Percentiles rank a stretch among this genome's conserved stretches.
Conservation (phyloP, 768 basidiomycete species). For the Tephrocybe sp. region DNA sequence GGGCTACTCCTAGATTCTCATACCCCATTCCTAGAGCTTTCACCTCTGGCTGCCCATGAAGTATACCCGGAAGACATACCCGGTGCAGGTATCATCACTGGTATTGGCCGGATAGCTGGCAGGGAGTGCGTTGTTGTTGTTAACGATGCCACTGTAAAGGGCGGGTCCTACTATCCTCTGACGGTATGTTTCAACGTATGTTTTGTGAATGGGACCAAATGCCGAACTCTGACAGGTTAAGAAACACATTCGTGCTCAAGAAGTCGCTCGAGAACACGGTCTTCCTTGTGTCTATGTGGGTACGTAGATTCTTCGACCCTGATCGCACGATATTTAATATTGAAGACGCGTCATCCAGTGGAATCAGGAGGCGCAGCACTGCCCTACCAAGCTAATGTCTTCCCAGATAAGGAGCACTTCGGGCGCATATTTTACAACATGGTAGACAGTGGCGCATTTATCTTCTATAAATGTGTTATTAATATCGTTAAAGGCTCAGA, state of each 20-base stretch:
- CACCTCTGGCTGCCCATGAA: conserved; percentile 81
- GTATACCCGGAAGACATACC: conserved; percentile 84
- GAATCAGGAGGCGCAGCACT: conserved; percentile 94
- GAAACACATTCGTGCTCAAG: conserved; percentile 93
- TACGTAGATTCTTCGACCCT: conserved; percentile 32
- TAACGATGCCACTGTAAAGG: conserved; percentile 95
- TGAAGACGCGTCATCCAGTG: conserved; percentile 43
- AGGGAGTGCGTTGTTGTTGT: conserved; percentile 86
- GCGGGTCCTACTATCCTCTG: conserved; percentile 89
- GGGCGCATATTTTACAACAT: conserved; percentile 98
- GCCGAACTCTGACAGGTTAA: conserved; percentile 60
- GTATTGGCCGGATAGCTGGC: conserved; percentile 76
- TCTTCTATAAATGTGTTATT: background rate
- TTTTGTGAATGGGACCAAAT: background rate
- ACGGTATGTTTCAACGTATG: conserved; percentile 46
- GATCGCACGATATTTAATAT: background rate
- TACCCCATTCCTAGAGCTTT: conserved; percentile 89
- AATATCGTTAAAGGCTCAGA: conserved; percentile 65
- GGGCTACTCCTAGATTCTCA: conserved; percentile 77
- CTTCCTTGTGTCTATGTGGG: conserved; percentile 92
- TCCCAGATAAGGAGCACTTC: conserved; percentile 95
- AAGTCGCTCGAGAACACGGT: conserved; percentile 89
- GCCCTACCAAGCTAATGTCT: conserved; percentile 91
- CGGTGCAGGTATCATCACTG: conserved; percentile 89
- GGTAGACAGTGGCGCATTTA: conserved; percentile 49